phyloP scores from a whole-genome alignment of 495 filamentous ascomycete species.

The Lepidopterella palustris region DNA sequence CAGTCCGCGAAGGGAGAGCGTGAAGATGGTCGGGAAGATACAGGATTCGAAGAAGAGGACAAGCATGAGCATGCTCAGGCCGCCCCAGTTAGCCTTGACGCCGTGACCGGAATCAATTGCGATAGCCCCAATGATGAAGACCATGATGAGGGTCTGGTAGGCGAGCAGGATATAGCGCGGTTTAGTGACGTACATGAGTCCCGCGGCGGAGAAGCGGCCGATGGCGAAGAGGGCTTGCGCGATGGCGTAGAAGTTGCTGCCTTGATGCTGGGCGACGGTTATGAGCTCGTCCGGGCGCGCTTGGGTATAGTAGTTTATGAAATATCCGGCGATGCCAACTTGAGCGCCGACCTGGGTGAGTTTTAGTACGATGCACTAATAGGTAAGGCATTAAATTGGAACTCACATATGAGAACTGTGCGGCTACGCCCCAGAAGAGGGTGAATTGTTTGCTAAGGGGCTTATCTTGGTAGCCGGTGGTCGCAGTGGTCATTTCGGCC shows the following conservation, averaged over 20 bases:
- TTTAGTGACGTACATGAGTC: slow-evolving; percentile 41
- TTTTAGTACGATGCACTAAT: no score
- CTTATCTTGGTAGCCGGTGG: slow-evolving; percentile 38
- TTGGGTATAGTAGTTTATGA: slow-evolving; percentile 45
- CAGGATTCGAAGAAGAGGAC: slow-evolving; percentile 58
- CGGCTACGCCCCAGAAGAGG: slow-evolving; percentile 56
- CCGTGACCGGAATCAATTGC: slow-evolving; percentile 41
- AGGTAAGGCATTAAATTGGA: no score
- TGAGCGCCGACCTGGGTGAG: slow-evolving; percentile 60
- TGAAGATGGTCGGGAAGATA: slow-evolving; percentile 66
- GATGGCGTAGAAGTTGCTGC: slow-evolving; percentile 52
- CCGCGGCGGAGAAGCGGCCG: slow-evolving; percentile 55
- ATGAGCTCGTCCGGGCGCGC: slow-evolving; percentile 20
- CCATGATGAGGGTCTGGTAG: slow-evolving; percentile 35
- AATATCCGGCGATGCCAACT: slow-evolving; percentile 52
- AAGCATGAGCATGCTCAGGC: slow-evolving; percentile 54
- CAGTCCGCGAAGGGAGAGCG: slow-evolving; percentile 60
- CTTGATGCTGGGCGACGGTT: slow-evolving; percentile 18
- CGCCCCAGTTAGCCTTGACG: slow-evolving; percentile 32
- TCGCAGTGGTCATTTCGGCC: slow-evolving; percentile 36
- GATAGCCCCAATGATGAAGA: slow-evolving; percentile 55
- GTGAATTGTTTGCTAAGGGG: slow-evolving; percentile 47
- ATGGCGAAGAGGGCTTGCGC: slow-evolving; percentile 61
- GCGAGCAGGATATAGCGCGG: slow-evolving; percentile 34
- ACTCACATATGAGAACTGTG: slow-evolving; percentile 69